Evolutionary conservation across 768 basidiomycete species (phyloP).

Genomic region (Agaricus blazei): DNA sequence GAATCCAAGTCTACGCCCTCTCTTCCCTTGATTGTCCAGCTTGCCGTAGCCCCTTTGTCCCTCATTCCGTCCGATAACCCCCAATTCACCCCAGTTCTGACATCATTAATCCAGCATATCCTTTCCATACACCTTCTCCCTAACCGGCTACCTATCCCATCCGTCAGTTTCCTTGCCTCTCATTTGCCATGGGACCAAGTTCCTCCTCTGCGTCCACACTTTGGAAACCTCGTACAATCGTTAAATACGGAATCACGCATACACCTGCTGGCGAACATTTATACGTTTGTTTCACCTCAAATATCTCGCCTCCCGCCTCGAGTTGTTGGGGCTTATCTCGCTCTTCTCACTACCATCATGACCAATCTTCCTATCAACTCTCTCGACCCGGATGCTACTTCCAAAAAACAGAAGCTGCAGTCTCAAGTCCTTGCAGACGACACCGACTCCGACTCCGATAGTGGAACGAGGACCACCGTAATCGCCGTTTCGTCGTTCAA

Average conservation of each 20-base stretch:
- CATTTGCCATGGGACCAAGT: constrained; percentile 50
- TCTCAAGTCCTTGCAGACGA: constrained; percentile 13
- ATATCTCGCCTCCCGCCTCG: constrained; percentile 43
- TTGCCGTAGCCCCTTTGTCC: constrained; percentile 38
- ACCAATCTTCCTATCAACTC: constrained; percentile 46
- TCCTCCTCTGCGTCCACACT: constrained; percentile 19
- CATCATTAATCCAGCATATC: constrained; percentile 45
- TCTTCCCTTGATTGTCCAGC: constrained; percentile 42
- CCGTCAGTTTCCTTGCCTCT: constrained; percentile 61
- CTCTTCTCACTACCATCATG: constrained; percentile 46
- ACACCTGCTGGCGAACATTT: constrained; percentile 70
- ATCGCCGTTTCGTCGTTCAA: constrained; percentile 32
- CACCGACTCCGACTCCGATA: constrained; percentile 39
- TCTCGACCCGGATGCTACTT: constrained; percentile 36
- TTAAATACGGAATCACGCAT: constrained; percentile 31
- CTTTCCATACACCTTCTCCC: constrained; percentile 76
- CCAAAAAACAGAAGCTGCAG: not conserved
- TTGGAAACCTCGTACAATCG: constrained; percentile 22
- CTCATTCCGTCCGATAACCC: constrained; percentile 19
- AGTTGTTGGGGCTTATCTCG: constrained; percentile 49
- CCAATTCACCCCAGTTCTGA: constrained; percentile 28
- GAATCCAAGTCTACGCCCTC: constrained; percentile 51
- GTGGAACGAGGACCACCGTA: constrained; percentile 23
- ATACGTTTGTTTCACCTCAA: constrained; percentile 58
- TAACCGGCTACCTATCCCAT: constrained; percentile 59